phyloP scores from a whole-genome alignment of 306 rosid species.

The Gleditsia sinensis region DNA sequence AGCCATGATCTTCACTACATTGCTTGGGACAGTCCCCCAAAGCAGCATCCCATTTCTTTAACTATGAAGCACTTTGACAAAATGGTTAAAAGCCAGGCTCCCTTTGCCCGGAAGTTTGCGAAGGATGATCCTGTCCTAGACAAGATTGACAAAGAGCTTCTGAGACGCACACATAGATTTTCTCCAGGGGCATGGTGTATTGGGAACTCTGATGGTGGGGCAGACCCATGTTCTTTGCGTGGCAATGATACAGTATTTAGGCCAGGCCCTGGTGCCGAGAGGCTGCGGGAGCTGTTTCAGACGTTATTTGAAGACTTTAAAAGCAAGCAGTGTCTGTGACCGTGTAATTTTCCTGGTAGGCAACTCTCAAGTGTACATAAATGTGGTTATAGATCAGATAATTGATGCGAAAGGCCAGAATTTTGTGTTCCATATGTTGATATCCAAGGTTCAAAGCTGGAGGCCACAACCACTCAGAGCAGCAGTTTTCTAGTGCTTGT shows the following conservation, averaged over 20 bases:
- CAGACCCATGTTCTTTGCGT: conserved; percentile 57
- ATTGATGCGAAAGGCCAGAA: conserved; percentile 28
- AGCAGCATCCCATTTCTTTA: conserved; percentile 81
- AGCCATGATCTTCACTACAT: conserved; percentile 95
- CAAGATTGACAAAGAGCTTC: conserved; percentile 63
- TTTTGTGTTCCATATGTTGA: conserved; percentile 24
- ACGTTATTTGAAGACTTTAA: conserved; percentile 47
- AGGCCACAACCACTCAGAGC: conserved; percentile 18
- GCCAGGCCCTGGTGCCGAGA: conserved; percentile 58
- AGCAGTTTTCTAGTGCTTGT: conserved; percentile 4
- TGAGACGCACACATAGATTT: conserved; percentile 48
- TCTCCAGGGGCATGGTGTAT: conserved; percentile 65
- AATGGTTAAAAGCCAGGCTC: conserved; percentile 86
- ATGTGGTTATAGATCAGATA: conserved; percentile 28
- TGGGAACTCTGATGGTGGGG: conserved; percentile 45
- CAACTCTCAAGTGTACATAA: conserved; percentile 41
- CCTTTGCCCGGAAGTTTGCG: conserved; percentile 83
- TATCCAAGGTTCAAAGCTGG: conserved; percentile 22
- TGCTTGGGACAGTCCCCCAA: conserved; percentile 98
- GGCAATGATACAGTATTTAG: conserved; percentile 52
- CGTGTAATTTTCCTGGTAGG: conserved; percentile 2
- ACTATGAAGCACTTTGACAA: conserved; percentile 76
- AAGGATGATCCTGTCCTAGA: conserved; percentile 61
- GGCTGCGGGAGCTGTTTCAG: conserved; percentile 50
- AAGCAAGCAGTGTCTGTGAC: conserved; percentile 53